phyloP scores from a whole-genome alignment of 1,139 yeast genomes.

The Pichia sp. region DNA sequence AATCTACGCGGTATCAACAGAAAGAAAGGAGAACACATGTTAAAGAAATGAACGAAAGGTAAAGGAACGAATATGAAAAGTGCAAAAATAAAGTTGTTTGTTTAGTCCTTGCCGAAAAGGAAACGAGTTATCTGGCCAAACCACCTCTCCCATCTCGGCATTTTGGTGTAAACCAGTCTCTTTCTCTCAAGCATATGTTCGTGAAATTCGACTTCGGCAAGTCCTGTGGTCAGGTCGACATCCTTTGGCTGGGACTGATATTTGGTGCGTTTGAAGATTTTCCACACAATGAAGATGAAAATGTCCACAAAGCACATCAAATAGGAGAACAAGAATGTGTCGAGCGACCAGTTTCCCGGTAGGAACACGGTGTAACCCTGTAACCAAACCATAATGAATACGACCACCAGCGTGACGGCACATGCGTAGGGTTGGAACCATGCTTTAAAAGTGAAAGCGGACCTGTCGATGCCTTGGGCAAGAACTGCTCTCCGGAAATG shows the following conservation, averaged over 20 bases:
- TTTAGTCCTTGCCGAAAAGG: constrained; percentile 19
- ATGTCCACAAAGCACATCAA: constrained; percentile 63
- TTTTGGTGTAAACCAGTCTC: constrained; percentile 11
- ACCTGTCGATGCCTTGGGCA: constrained; percentile 54
- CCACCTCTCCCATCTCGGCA: constrained; percentile 7
- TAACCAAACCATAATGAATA: constrained; percentile 57
- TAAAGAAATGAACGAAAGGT: background rate
- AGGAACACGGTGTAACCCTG: constrained; percentile 66
- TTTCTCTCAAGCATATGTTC: constrained; percentile 32
- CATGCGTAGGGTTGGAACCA: constrained; percentile 57
- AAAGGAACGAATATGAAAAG: background rate
- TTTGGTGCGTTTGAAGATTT: constrained; percentile 47
- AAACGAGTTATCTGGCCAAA: constrained; percentile 10
- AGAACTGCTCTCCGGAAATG: constrained; percentile 61
- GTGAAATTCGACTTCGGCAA: constrained; percentile 55
- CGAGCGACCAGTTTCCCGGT: constrained; percentile 63
- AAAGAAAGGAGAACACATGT: background rate
- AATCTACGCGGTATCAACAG: background rate
- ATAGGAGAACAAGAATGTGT: constrained; percentile 63
- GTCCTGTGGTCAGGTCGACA: constrained; percentile 52
- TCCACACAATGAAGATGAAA: constrained; percentile 53
- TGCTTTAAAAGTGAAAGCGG: constrained; percentile 50
- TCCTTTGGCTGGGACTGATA: constrained; percentile 42
- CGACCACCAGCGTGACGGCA: constrained; percentile 37
- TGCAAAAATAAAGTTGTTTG: background rate